Evolutionary conservation across 768 basidiomycete genomes (phyloP), one percentile per base, ranked within the genome.

Genomic region (Lactifluus hygrophoroides): DNA sequence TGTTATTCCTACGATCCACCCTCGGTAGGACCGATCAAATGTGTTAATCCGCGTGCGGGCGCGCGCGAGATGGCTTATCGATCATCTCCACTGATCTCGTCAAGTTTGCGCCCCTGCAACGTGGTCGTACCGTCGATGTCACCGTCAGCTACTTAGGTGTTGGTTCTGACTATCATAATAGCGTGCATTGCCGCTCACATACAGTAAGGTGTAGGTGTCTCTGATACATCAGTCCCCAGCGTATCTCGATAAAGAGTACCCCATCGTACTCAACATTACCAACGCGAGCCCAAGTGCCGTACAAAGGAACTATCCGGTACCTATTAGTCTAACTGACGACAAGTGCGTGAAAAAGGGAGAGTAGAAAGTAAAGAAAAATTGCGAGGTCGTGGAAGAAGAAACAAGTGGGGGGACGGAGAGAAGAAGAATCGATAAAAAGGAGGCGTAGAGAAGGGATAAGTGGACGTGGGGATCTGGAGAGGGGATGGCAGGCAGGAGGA

Each of bases 221-320:
- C 67, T 94, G 45, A 69, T 74, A 1, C 85, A 92, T 56, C 72
- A 78, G 0, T 69, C 78, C 1, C 87, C 88, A 0, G 91, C 90
- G 1, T 89, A 86, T 68, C 70, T 95, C 35, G 85, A 88, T 61
- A 94, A 96, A 69, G 77, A 80, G 45, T 90, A 88, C 66, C 84
- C 88, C 0, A 85, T 97, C 64, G 67, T 69, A 11, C 74, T 97
- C 42, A 75, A 81, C 46, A 76, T 95, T 14, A 80, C 73, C 4
- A 96, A 94, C 67, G 66, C n/a, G n/a, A n/a, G n/a, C n/a, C n/a
- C n/a, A n/a, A n/a, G n/a, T n/a, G n/a, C n/a, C n/a, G n/a, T n/a
- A n/a, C n/a, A n/a, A n/a, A n/a, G n/a, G n/a, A n/a, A n/a, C n/a
- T n/a, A n/a, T n/a, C n/a, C n/a, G n/a, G n/a, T n/a, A n/a, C n/a